Evolutionary conservation across 805 yeast species (phyloP).

Genomic region (Huiozyma sinensis): DNA sequence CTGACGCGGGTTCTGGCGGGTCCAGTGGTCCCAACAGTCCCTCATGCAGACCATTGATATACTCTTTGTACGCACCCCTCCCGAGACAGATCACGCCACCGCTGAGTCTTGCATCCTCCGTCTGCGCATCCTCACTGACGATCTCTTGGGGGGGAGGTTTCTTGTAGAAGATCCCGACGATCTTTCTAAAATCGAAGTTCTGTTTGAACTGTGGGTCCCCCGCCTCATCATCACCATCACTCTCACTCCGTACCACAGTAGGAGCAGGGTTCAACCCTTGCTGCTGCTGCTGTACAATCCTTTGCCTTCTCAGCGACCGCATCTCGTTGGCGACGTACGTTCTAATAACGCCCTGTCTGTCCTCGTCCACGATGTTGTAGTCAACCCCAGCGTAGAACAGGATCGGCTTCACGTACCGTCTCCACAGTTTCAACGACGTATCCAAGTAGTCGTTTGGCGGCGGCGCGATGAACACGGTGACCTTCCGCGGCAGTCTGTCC

Average conservation of each 20-base stretch:
- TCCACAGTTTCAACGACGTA: constrained; percentile 60
- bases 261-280: background rate
- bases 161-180: constrained; percentile 49
- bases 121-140: constrained; percentile 38
- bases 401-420: constrained; percentile 75
- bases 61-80: constrained; percentile 93
- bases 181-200: constrained; percentile 33
- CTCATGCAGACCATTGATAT: constrained; percentile 81
- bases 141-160: constrained; percentile 20
- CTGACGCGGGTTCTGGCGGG: constrained; percentile 28
- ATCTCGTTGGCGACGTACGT: constrained; percentile 71
- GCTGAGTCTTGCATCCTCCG: constrained; percentile 34
- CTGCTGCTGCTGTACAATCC: constrained; percentile 4
- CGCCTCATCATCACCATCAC: constrained; percentile 15
- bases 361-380: constrained; percentile 64
- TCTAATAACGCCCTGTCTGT: constrained; percentile 84
- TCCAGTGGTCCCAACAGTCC: constrained; percentile 88
- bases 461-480: constrained; percentile 84
- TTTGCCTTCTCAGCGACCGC: constrained; percentile 50
- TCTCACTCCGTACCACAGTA: background rate
- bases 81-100: constrained; percentile 93
- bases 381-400: constrained; percentile 78
- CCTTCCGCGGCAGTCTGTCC: constrained; percentile 54
- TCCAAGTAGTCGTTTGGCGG: constrained; percentile 89
- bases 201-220: constrained; percentile 9